A percentile compares a stretch with the other conserved stretches of the same genome.
phyloP scores from a whole-genome alignment of 75 land plant genomes.

The Pinus tabuliformis region DNA sequence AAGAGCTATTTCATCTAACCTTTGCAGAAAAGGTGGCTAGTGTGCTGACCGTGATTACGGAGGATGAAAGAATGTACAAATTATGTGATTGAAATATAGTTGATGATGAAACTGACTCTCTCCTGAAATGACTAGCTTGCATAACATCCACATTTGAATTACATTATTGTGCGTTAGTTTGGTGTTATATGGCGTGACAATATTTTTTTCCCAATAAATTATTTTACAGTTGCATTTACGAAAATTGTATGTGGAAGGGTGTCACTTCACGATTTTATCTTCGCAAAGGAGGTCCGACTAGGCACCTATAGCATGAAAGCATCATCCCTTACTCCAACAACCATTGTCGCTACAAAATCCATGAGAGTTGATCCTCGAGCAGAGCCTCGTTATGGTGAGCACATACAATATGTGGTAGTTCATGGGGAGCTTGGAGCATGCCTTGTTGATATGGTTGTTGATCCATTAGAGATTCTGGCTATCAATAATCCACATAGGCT shows the following conservation, averaged over 20 bases:
- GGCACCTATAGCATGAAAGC: slow-evolving; percentile 79
- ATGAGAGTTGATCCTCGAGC: slow-evolving; percentile 89
- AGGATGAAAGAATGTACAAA: no score
- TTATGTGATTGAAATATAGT: no score
- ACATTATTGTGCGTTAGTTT: no score
- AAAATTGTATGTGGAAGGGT: slow-evolving; percentile 75
- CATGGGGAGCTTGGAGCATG: slow-evolving; percentile 96
- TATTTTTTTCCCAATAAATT: no score
- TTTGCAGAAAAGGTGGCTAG: no score
- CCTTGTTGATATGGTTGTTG: slow-evolving; percentile 87
- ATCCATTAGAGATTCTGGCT: slow-evolving; percentile 69
- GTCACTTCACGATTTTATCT: slow-evolving; percentile 85
- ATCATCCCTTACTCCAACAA: slow-evolving; percentile 86
- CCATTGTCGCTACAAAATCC: slow-evolving; percentile 92
- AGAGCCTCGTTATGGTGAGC: slow-evolving; percentile 86
- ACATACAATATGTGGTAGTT: slow-evolving; percentile 87
- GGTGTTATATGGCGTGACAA: no score
- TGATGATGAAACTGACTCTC: no score
- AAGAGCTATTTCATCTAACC: no score
- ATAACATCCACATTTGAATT: no score
- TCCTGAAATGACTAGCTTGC: no score
- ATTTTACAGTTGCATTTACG: no score
- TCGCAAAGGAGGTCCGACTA: slow-evolving; percentile 94
- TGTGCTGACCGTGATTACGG: no score
- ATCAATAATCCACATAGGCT: slow-evolving; percentile 57